Percentiles rank a stretch among this genome's conserved stretches.
Conservation (phyloP, 306 rosid genomes). For the Pyrus betulifolia region DNA sequence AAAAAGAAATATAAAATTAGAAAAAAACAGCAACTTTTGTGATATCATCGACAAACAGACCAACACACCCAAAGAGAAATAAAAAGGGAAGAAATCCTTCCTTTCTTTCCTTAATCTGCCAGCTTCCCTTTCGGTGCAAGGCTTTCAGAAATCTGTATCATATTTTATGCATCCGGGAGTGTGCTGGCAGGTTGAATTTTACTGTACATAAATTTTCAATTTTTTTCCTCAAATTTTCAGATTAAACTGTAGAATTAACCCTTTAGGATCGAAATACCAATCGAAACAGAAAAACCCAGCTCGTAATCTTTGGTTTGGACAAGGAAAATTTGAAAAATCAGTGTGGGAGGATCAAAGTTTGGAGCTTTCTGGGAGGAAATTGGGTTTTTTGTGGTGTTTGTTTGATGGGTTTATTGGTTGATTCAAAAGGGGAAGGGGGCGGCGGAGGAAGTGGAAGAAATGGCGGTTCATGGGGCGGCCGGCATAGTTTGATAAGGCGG, state of each 20-base stretch:
- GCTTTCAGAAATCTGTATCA: background rate
- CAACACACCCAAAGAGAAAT: background rate
- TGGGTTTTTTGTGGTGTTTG: background rate
- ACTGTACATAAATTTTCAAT: background rate
- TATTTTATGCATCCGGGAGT: background rate
- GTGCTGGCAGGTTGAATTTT: conserved; percentile 8
- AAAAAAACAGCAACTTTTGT: background rate
- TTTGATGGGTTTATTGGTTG: conserved; percentile 51
- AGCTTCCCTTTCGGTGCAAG: background rate
- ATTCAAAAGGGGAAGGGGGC: conserved; percentile 26
- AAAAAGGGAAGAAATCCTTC: background rate
- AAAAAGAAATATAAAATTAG: background rate
- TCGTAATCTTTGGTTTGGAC: background rate
- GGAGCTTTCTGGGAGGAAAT: background rate
- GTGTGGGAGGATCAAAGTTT: background rate
- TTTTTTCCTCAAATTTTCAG: background rate
- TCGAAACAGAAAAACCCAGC: background rate
- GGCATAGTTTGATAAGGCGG: conserved; percentile 51
- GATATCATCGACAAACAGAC: background rate
- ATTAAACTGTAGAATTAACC: background rate
- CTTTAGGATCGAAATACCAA: background rate
- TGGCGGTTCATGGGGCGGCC: conserved; percentile 37
- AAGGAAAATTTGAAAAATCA: background rate
- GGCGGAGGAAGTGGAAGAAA: conserved; percentile 21
- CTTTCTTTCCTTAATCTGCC: background rate